These are phyloP conservation scores for Talaromyces islandicus DNA, from an alignment of 2,329 filamentous ascomycete species.

Conservation along the genomic window DNA sequence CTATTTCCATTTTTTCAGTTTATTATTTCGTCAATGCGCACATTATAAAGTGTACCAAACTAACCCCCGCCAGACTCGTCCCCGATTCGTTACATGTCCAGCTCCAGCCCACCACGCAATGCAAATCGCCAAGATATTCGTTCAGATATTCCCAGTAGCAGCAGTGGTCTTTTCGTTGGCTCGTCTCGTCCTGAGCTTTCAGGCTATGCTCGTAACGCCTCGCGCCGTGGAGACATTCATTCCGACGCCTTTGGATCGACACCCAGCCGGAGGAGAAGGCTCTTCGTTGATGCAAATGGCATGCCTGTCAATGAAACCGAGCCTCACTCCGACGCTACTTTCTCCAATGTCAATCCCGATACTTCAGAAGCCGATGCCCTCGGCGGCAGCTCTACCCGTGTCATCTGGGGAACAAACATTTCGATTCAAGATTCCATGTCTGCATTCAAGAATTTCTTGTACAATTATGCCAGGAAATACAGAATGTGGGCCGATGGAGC, in stretches of 20 bases:
- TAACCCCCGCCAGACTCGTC: slow-evolving; percentile 64
- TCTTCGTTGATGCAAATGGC: slow-evolving; percentile 61
- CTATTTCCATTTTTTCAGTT: neutral
- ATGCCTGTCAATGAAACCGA: slow-evolving; percentile 49
- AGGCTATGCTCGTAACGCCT: slow-evolving; percentile 49
- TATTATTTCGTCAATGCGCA: neutral
- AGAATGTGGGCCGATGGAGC: slow-evolving; percentile 86
- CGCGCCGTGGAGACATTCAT: slow-evolving; percentile 78
- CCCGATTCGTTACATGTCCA: slow-evolving; percentile 83
- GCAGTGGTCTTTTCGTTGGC: slow-evolving; percentile 79
- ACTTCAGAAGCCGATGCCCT: slow-evolving; percentile 88
- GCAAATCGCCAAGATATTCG: slow-evolving; percentile 50
- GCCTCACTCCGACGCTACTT: slow-evolving; percentile 55
- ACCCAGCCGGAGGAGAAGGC: slow-evolving; percentile 48
- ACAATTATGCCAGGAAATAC: slow-evolving; percentile 89
- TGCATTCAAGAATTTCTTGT: slow-evolving; percentile 84
- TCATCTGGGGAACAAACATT: slow-evolving; percentile 97
- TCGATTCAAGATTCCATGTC: slow-evolving; percentile 85
- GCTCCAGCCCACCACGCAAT: slow-evolving; percentile 72
- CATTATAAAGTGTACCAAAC: neutral
- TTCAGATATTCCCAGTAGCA: slow-evolving; percentile 72
- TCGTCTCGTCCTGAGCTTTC: slow-evolving; percentile 40
- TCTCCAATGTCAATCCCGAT: slow-evolving; percentile 66
- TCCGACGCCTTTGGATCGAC: slow-evolving; percentile 62
- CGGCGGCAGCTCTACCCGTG: slow-evolving; percentile 71